These are phyloP conservation scores for Leccinum imitatum DNA, from an alignment of 768 basidiomycete species.

Conservation along the genomic window DNA sequence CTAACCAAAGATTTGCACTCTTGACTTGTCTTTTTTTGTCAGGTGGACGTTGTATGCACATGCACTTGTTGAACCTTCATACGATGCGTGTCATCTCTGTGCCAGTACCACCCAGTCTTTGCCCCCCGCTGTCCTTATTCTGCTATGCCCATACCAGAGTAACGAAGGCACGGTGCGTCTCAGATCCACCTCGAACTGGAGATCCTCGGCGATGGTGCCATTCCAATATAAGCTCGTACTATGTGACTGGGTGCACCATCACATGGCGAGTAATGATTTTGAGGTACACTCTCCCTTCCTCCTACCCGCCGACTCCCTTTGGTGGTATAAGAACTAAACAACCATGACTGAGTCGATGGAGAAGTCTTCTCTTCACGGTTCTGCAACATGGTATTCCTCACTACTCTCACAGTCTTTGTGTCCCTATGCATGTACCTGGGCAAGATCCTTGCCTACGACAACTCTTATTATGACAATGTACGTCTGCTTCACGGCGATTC, in stretches of 20 bases:
- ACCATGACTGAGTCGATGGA: neutral
- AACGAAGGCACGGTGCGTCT: constrained; percentile 1
- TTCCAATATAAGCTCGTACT: constrained; percentile 16
- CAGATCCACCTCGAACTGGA: constrained; percentile 5
- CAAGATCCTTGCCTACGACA: constrained; percentile 48
- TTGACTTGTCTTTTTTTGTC: constrained; percentile 3
- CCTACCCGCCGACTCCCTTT: neutral
- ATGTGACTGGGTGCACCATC: constrained; percentile 1
- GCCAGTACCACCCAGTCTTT: neutral
- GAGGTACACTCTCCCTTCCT: neutral
- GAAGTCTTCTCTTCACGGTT: constrained; percentile 2
- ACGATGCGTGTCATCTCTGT: neutral
- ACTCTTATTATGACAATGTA: constrained; percentile 63
- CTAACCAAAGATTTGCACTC: constrained; percentile 2
- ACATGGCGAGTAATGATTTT: constrained; percentile 11
- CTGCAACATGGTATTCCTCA: constrained; percentile 13
- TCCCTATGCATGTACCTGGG: constrained; percentile 11
- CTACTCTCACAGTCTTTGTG: constrained; percentile 1
- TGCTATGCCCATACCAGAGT: constrained; percentile 12
- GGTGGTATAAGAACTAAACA: constrained; percentile 20
- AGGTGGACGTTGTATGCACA: constrained; percentile 17
- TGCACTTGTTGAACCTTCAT: constrained; percentile 8
- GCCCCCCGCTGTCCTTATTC: constrained; percentile 1
- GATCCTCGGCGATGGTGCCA: constrained; percentile 6
- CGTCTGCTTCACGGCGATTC: constrained; percentile 18